Percentiles rank a stretch among this genome's conserved stretches.
Conservation (phyloP, 441 rosid species). For the Erodium trifolium region DNA sequence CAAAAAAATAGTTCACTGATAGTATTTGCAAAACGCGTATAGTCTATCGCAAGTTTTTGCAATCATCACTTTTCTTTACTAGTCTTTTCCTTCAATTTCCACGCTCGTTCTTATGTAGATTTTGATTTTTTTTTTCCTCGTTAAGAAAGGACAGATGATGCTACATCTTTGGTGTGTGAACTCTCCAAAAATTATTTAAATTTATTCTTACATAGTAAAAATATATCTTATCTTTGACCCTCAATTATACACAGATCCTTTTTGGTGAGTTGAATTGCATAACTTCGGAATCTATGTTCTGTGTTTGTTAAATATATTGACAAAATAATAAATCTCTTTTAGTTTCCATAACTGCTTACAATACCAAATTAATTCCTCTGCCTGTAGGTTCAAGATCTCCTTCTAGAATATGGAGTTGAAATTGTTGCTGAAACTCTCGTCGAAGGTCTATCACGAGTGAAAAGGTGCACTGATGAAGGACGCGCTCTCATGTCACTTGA, state of each 20-base stretch:
- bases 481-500: constrained; percentile 93
- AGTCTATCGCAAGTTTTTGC: too few species aligned
- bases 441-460: constrained; percentile 92
- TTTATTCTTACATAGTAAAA: neutral
- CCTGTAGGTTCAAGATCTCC: constrained; percentile 67
- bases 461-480: constrained; percentile 91
- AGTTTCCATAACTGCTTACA: neutral
- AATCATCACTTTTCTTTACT: neutral
- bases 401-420: constrained; percentile 76
- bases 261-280: neutral
- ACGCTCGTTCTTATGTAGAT: neutral
- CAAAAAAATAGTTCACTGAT: too few species aligned
- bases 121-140: neutral
- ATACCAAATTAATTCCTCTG: constrained; percentile 11
- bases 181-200: neutral
- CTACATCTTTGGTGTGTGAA: neutral
- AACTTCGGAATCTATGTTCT: neutral
- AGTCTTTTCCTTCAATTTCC: neutral
- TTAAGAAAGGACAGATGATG: neutral
- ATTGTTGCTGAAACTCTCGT: constrained; percentile 82
- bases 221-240: too few species aligned
- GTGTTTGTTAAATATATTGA: neutral
- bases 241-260: neutral
- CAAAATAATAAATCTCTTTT: neutral
- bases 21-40: too few species aligned